Evolutionary conservation across 805 yeast genomes (phyloP), one percentile per base, ranked within the genome.

Genomic region (Blastobotrys attinorum): DNA sequence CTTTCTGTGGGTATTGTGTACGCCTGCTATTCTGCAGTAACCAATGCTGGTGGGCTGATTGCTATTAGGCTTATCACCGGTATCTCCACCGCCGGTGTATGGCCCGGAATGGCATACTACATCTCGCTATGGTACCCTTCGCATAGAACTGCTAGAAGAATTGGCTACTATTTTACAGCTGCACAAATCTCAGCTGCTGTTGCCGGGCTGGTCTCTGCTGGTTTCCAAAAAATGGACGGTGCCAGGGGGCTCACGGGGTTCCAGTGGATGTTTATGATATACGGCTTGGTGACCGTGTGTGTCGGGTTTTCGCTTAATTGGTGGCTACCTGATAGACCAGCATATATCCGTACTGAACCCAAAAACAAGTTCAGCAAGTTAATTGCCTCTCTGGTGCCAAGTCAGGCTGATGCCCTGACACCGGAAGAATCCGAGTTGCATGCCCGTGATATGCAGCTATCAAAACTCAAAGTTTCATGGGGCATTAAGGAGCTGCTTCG

Each of bases 141-240:
- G 42, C 79, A 82, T 38, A 69, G 92, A 47, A 75, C 79, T 52
- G 83, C 94, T 2, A 73, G 76, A 50, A 70, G 96, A 58, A 82
- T 86, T 49, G 96, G 96, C 2, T 86, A 82, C 64, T 86, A 86
- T 62, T 86, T 81, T 62, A 86, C 95, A 1, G 96, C 96, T 17
- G 94, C 96, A 1, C 96, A 86, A 63, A 60, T 86, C n/a, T 79
- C 89, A 37, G 89, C 95, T 1, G 79, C 95, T n/a, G 90, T 78
- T 6, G 88, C 89, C 6, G 95, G 95, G 33, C 71, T 86, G 44
- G 86, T 86, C 11, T 76, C 83, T 44, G 96, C 95, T 2, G 95
- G 94, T 0, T 83, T 86, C 67, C 95, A 86, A 59, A 79, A 75
- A 51, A 81, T 86, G 77, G 89, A 86, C 58, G 81, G 80, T 47